Evolutionary conservation across 2,329 filamentous ascomycete genomes (phyloP).

Genomic region (Furcasterigmium sp.): DNA sequence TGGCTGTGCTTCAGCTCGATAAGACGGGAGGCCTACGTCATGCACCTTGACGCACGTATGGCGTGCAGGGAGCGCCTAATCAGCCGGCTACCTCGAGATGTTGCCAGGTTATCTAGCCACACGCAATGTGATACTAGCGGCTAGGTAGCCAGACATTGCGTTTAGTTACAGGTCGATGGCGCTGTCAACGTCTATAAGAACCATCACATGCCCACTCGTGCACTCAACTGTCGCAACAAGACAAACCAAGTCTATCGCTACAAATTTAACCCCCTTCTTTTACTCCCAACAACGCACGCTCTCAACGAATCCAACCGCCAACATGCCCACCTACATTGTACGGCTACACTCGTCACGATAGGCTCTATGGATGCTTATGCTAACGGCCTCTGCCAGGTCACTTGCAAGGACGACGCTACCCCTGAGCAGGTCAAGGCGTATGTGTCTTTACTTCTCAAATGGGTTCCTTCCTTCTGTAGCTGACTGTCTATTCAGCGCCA

Average conservation of each 20-base stretch:
- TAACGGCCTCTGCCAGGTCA: conserved; percentile 53
- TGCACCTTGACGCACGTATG: neutral
- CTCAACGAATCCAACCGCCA: conserved; percentile 15
- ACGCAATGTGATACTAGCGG: neutral
- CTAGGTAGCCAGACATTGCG: neutral
- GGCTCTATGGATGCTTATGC: neutral
- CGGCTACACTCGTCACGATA: conserved; percentile 8
- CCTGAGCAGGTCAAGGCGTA: conserved; percentile 64
- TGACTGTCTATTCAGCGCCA: too few species aligned
- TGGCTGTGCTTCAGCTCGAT: neutral
- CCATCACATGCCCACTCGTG: neutral
- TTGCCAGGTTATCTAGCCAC: neutral
- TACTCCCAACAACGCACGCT: neutral
- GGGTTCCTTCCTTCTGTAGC: too few species aligned
- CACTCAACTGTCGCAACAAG: neutral
- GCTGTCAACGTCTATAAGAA: neutral
- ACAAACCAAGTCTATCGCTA: too few species aligned
- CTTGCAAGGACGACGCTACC: conserved; percentile 67
- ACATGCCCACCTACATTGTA: conserved; percentile 55
- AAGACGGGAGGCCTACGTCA: neutral
- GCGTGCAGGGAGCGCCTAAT: too few species aligned
- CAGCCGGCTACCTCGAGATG: neutral
- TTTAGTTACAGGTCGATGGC: neutral
- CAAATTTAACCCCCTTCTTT: too few species aligned
- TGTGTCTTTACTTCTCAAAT: conserved; percentile 24